Percentiles rank a stretch among this genome's conserved stretches.
Evolutionary conservation across 768 basidiomycete genomes (phyloP).

Genomic region (Mycena chlorophos): DNA sequence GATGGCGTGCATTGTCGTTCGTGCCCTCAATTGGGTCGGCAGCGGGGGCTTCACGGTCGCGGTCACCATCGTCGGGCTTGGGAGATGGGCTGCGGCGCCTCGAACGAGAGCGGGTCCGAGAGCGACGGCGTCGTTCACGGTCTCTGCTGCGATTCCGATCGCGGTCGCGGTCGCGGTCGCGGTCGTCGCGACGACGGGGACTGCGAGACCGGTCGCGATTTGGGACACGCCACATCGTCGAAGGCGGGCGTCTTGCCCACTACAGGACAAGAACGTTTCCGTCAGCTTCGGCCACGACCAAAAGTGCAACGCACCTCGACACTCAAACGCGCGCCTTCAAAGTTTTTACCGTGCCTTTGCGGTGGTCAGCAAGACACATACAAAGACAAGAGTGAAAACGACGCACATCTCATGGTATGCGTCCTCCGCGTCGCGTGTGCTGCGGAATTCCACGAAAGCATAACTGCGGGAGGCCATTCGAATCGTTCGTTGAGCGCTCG

Average conservation of each 20-base stretch:
- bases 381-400: not conserved
- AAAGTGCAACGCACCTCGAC: slow-evolving; percentile 56
- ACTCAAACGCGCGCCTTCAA: slow-evolving; percentile 73
- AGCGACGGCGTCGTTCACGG: slow-evolving; percentile 12
- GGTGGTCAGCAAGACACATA: not conserved
- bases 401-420: slow-evolving; percentile 83
- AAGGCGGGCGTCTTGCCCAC: slow-evolving; percentile 86
- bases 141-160: slow-evolving; percentile 26
- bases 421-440: slow-evolving; percentile 75
- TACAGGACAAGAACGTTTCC: slow-evolving; percentile 22
- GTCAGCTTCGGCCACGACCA: not conserved
- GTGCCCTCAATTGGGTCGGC: slow-evolving; percentile 12
- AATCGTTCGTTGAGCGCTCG: slow-evolving; percentile 59
- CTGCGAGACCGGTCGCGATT: slow-evolving; percentile 51
- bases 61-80: slow-evolving; percentile 24
- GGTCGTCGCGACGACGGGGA: slow-evolving; percentile 43
- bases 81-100: not conserved
- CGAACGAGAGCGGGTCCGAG: not conserved
- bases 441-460: slow-evolving; percentile 84
- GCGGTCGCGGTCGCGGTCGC: slow-evolving; percentile 21
- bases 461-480: slow-evolving; percentile 64
- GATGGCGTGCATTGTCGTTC: not conserved
- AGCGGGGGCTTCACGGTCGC: slow-evolving; percentile 25
- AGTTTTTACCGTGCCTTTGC: slow-evolving; percentile 69
- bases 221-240: slow-evolving; percentile 71